Evolutionary conservation across 495 filamentous ascomycete species (phyloP), one percentile per base, ranked within the genome.

Genomic region (Lophiotrema nucula): DNA sequence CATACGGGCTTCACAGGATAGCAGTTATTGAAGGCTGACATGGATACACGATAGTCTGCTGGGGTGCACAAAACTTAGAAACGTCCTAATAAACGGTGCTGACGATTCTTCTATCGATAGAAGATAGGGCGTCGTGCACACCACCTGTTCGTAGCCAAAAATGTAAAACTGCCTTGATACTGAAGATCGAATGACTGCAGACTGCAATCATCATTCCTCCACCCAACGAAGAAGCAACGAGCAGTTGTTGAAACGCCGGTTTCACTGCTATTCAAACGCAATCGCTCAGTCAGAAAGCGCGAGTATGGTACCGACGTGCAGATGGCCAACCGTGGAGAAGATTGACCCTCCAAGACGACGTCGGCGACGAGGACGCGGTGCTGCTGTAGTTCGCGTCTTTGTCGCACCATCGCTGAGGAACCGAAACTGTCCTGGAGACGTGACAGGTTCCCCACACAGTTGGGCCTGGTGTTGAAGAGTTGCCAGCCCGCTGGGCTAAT

Each of bases 21-120:
- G 47, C 19, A 37, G 27, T 13, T 54, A 54, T 54, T 48, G 57
- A 48, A 35, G 41, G 60, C 60, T 63, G 60, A 57, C 60, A 39
- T 42, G 24, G 41, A 47, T 60, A 47, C 44, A 61, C 58, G 38
- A 49, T 8, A 22, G 16, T 1, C 24, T 31, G 24, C 37, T 35
- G 21, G 47, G 48, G 19, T 61, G 58, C 50, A 60, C 57, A 47
- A 60, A 19, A 39, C 19, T 16, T 26, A 35, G 22, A 11, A 62
- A 51, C 47, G 58, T 22, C 12, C 4, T 18, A 18, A 52, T 37
- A 21, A 35, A 48, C 15, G 22, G 42, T 44, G 50, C 49, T 61
- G 58, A 54, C 50, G 4, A 44, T 49, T 2, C 47, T n/a, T 37
- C 47, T 59, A 60, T 60, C 56, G 49, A 54, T 53, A 61, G 58